Percentiles rank a stretch among this genome's conserved stretches.
Conservation (phyloP, 257 asterid species). For the Penstemon davidsonii region DNA sequence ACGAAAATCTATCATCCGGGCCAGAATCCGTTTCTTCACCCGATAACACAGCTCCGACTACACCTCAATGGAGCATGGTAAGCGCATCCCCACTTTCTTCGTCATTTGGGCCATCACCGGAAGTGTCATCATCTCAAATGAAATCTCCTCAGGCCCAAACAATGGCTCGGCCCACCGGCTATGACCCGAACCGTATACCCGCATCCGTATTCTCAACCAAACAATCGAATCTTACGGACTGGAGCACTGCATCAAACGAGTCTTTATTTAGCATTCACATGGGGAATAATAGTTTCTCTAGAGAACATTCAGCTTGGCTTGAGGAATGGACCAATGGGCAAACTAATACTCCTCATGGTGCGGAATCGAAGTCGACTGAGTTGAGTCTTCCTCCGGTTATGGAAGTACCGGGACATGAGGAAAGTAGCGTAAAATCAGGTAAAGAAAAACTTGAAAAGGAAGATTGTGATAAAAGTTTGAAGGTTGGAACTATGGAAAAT, state of each 20-base stretch:
- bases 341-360: conserved; percentile 3
- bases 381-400: conserved; percentile 53
- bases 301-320: conserved; percentile 44
- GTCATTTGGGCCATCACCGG: neutral
- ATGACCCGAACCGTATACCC: conserved; percentile 83
- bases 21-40: conserved; percentile 27
- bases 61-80: conserved; percentile 36
- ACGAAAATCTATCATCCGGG: conserved; percentile 25
- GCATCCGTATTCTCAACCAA: conserved; percentile 54
- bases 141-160: conserved; percentile 54
- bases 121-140: conserved; percentile 22
- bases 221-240: conserved; percentile 44
- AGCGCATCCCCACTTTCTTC: conserved; percentile 29
- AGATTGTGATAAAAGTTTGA: conserved; percentile 24
- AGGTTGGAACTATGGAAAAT: conserved; percentile 22
- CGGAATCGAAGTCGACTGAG: conserved; percentile 37
- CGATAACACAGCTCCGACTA: conserved; percentile 14
- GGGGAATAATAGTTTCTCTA: conserved; percentile 81
- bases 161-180: conserved; percentile 52
- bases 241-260: conserved; percentile 82
- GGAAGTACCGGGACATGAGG: conserved; percentile 46
- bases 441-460: conserved; percentile 27
- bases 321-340: conserved; percentile 49
- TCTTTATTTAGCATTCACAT: conserved; percentile 83
- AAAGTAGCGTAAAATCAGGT: conserved; percentile 20